Evolutionary conservation across 1,284 basidiomycete genomes (phyloP), one percentile per base, ranked within the genome.

Genomic region (Termitomyces sp.): DNA sequence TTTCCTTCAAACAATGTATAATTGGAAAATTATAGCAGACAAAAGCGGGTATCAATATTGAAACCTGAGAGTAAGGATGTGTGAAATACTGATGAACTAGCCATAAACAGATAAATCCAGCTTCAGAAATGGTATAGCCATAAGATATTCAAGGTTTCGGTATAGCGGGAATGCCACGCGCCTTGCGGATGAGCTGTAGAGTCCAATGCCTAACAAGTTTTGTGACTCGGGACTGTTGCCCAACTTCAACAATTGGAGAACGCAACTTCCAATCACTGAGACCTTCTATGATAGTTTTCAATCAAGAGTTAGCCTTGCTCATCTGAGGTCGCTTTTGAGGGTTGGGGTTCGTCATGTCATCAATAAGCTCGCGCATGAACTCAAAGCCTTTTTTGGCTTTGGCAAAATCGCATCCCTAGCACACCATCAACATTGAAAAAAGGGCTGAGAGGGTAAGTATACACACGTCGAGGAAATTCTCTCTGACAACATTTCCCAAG

Each of bases 401-500:
- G 8, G 24, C 5, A 5, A 31, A n/a, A 30, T 30, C 1, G 13
- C 42, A 44, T 3, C 28, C 24, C 28, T 31, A n/a, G 13, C 6
- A 5, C 6, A n/a, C 3, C 3, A 16, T 44, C 5, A 44, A 11
- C 2, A 43, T n/a, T 14, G 8, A 18, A 10, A 9, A 13, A 19
- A 28, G 1, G 5, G 16, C 16, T 13, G 16, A 24, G 13, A 16
- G 21, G 5, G 26, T 8, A 28, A 24, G 26, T 8, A 28, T 13
- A 19, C 43, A 13, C 35, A 51, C 35, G 13, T 39, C 34, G 4
- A 50, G 31, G 18, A 70, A 69, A 7, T 62, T 41, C 39, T 51
- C 19, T 5, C 57, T 49, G 10, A 73, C 64, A 2, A 62, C 28
- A 18, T 71, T 70, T 0, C 71, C 70, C 1, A 71, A 50, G 37